Base-by-base conservation (phyloP, 129 eudicot genomes). In the Chrysanthemum makinoi region DNA sequence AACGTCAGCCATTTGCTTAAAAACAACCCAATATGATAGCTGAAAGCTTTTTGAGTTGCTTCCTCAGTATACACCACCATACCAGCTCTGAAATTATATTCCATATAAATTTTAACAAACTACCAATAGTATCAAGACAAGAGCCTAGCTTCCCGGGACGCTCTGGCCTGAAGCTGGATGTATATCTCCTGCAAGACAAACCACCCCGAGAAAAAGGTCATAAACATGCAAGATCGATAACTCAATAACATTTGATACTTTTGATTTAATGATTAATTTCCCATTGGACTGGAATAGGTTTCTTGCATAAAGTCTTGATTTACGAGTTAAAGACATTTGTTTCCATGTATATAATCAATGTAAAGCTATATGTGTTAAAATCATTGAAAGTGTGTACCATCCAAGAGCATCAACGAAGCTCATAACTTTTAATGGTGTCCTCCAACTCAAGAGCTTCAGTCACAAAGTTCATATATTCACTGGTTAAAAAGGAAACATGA, bases 391-490 rank as follows among this genome's bases (percentile, higher is more conserved):
- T 26, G 7, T 43, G 35, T 57, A 90, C 89, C 88, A 84, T 80
- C 92, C 90, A 53, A 77, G 75, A 16, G 84, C 77, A 75, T 62
- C 49, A 47, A n/a, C 80, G 79, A 33, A 75, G 86, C 71, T 89
- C 96, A 82, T 69, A 85, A 75, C 85, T 93, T 84, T 87, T 93
- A 58, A 93, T 55, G 7, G 98, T 93, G 69, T 93, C 98, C 82
- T 93, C 98, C 83, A 93, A 69, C 80, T 93, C 96, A 56, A 89
- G 90, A 50, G 96, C 98, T 83, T 89, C 96, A 14, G 70, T 77
- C 70, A 93, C 98, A 80, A 64, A 87, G 46, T 79, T 87, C 84
- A 85, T 76, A 72, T 93, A 93, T 78, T 93, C 96, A 72, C 98
- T 89, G 82, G 69, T 73, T 64, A 62, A 60, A 15, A 70, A 72